phyloP scores from a whole-genome alignment of 108 stramenopile species.

The Cyclotella atomus region DNA sequence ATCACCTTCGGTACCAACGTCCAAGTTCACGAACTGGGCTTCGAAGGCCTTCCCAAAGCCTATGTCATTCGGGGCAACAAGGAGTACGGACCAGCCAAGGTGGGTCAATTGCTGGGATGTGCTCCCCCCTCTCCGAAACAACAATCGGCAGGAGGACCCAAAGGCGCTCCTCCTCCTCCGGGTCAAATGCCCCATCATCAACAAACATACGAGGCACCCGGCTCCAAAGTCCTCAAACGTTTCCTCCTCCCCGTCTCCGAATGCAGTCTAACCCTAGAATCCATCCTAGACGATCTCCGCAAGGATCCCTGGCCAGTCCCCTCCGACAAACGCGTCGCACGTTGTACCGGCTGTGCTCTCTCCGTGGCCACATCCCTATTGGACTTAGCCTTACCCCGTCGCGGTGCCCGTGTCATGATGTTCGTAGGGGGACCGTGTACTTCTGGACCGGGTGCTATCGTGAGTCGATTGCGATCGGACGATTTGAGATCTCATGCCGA shows the following conservation, averaged over 20 bases:
- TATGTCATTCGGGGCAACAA: slow-evolving; percentile 94
- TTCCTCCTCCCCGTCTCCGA: slow-evolving; percentile 96
- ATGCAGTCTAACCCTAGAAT: slow-evolving; percentile 90
- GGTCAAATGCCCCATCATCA: slow-evolving; percentile 39
- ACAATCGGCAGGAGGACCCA: slow-evolving; percentile 6
- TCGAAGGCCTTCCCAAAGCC: slow-evolving; percentile 90
- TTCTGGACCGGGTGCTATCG: slow-evolving; percentile 93
- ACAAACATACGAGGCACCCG: slow-evolving; percentile 52
- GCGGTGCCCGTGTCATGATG: slow-evolving; percentile 94
- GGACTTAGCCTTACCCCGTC: slow-evolving; percentile 90
- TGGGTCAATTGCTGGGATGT: slow-evolving; percentile 90
- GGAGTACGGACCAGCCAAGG: slow-evolving; percentile 82
- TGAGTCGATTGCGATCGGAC: slow-evolving; percentile 85
- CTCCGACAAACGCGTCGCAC: slow-evolving; percentile 88
- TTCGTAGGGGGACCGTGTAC: slow-evolving; percentile 98
- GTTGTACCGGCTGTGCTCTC: slow-evolving; percentile 94
- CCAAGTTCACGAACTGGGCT: slow-evolving; percentile 97
- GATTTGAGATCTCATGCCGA: slow-evolving; percentile 94
- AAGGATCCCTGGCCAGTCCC: slow-evolving; percentile 98
- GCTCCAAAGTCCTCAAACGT: slow-evolving; percentile 75
- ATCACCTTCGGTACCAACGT: slow-evolving; percentile 98
- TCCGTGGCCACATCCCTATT: slow-evolving; percentile 89
- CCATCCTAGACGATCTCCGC: slow-evolving; percentile 95
- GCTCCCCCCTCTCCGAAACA: slow-evolving; percentile 4
- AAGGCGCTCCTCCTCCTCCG: slow-evolving; percentile 49